Conservation (phyloP, 1,284 basidiomycete species). For the Stygiomarasmius scandens region DNA sequence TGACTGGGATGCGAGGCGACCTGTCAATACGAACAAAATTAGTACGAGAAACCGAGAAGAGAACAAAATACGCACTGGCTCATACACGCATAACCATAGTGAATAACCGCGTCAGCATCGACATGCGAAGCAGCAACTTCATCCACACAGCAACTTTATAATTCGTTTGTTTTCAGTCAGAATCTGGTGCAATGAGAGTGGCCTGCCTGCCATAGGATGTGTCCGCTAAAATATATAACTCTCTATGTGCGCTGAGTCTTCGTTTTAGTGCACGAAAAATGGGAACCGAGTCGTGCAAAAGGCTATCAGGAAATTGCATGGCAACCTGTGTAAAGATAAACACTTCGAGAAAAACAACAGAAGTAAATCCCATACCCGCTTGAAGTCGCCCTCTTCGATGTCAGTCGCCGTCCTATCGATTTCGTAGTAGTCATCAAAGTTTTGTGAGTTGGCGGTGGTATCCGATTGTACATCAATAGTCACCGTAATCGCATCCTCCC, state of each 20-base stretch:
- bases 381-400: constrained; percentile 56
- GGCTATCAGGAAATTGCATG: constrained; percentile 95
- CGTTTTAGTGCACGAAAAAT: constrained; percentile 78
- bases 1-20: constrained; percentile 78
- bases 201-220: constrained; percentile 94
- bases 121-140: constrained; percentile 95
- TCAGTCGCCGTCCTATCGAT: constrained; percentile 56
- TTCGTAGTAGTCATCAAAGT: constrained; percentile 64
- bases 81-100: constrained; percentile 97
- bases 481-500: constrained; percentile 60
- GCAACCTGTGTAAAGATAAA: constrained; percentile 61
- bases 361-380: constrained; percentile 47
- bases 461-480: constrained; percentile 48
- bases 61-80: constrained; percentile 62
- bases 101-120: constrained; percentile 89
- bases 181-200: constrained; percentile 18
- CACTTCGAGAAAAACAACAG: neutral
- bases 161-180: constrained; percentile 10
- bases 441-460: constrained; percentile 32
- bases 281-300: constrained; percentile 85
- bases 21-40: constrained; percentile 37
- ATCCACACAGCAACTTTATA: constrained; percentile 95
- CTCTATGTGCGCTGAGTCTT: constrained; percentile 48
- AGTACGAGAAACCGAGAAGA: neutral
- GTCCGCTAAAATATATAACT: constrained; percentile 92